Base-by-base conservation (phyloP, 192 early-diverging fungal genomes). In the Pilobolus umbonatus region DNA sequence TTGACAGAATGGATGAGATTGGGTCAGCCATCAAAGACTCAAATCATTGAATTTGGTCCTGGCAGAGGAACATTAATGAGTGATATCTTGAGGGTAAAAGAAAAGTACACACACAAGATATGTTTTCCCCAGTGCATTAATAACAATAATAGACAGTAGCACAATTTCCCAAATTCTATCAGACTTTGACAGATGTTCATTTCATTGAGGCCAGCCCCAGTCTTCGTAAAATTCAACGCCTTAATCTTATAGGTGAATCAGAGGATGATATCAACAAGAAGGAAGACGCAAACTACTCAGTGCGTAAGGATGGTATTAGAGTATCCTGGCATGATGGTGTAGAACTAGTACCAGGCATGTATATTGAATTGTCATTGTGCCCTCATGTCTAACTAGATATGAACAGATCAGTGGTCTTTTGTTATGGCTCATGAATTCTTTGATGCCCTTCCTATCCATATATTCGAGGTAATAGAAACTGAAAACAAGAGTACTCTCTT, bases 391-490 rank as follows among this genome's bases (percentile, higher is more conserved):
- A 10, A 34, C 12, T 36, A 14, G 0, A 31, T 49, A 4, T 29
- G 6, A 9, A 5, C 60, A 65, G 84, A 72, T 32, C 62, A 66
- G 38, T 84, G 81, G 47, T 85, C 89, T 14, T 57, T 93, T 43
- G 69, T 94, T 21, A 75, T 95, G 59, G 93, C 94, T 0, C 94
- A 98, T 72, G 96, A 98, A 74, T 96, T 97, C 54, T 97, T 98
- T 75, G 96, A 98, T 59, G 95, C 96, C 0, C 75, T 98, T 49
- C 94, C 96, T 0, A 76, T 97, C 19, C 88, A 90, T 76, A 85
- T 84, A 57, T 92, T 94, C 64, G 71, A 91, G 66, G 81, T 86
- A 72, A 32, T n/a, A 25, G 5, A 22, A 10, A 25, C 19, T n/a
- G 4, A 17, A 22, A 4, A 1, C 2, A 32, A 0, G 24, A 2